Conservation (phyloP, 768 basidiomycete species). For the Imleria badia region DNA sequence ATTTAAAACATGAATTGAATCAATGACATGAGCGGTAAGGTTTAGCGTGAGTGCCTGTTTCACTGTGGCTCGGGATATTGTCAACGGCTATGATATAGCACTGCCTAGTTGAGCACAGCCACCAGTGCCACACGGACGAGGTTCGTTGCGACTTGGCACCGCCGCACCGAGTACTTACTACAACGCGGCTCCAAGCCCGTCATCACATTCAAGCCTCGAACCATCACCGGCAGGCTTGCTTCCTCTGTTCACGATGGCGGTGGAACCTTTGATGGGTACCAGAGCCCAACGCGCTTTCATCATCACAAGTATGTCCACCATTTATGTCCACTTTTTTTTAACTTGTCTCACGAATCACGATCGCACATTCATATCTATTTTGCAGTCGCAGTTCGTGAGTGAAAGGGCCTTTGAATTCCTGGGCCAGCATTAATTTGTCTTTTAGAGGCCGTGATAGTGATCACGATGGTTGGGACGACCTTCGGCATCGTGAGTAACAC, state of each 20-base stretch:
- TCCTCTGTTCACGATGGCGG: conserved; percentile 50
- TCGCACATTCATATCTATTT: conserved; percentile 1
- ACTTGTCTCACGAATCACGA: conserved; percentile 8
- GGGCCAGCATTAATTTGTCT: neutral
- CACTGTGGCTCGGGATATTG: no score
- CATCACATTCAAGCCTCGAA: conserved; percentile 13
- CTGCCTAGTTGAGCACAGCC: conserved; percentile 18
- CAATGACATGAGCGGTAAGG: no score
- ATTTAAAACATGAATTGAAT: no score
- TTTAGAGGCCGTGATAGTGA: conserved; percentile 72
- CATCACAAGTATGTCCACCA: conserved; percentile 53
- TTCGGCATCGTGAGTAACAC: conserved; percentile 56
- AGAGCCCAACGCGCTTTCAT: conserved; percentile 73
- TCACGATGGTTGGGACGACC: conserved; percentile 71
- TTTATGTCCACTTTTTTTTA: neutral
- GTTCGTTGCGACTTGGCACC: neutral
- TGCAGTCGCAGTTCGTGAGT: conserved; percentile 62
- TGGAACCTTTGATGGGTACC: conserved; percentile 71
- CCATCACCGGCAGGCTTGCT: conserved; percentile 9
- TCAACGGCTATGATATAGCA: no score
- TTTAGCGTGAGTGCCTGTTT: no score
- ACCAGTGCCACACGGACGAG: neutral
- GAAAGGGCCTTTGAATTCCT: neutral
- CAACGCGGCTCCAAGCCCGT: conserved; percentile 3
- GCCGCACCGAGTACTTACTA: no score